Percentiles rank a stretch among this genome's conserved stretches.
Conservation (phyloP, 1,284 basidiomycete species). For the Singerocomus inundabilis region DNA sequence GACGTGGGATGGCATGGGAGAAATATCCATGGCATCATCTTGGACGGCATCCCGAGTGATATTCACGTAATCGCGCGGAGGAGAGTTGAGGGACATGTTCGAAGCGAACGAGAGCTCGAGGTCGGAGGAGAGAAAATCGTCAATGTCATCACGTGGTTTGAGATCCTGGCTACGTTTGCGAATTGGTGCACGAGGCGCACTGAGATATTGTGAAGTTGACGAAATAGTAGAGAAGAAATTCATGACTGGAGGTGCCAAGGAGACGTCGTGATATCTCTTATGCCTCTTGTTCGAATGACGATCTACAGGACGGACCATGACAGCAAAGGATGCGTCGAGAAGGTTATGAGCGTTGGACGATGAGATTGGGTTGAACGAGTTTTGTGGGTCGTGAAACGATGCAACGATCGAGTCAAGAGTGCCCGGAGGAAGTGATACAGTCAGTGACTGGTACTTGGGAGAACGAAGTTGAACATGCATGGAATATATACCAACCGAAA, state of each 20-base stretch:
- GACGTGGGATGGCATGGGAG: conserved; percentile 53
- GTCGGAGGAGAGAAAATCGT: conserved; percentile 68
- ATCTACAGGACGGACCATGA: conserved; percentile 30
- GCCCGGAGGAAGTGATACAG: conserved; percentile 8
- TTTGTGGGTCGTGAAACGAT: background rate
- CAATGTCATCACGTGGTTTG: conserved; percentile 49
- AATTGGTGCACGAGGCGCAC: conserved; percentile 48
- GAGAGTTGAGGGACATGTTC: conserved; percentile 73
- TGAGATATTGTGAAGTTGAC: conserved; percentile 46
- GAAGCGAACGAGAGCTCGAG: conserved; percentile 79
- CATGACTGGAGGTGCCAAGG: conserved; percentile 41
- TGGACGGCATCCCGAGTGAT: conserved; percentile 47
- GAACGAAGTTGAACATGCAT: conserved; percentile 14
- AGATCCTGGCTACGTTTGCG: conserved; percentile 47
- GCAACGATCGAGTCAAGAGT: background rate
- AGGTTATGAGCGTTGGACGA: conserved; percentile 8
- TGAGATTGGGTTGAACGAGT: conserved; percentile 9
- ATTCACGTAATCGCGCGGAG: conserved; percentile 45
- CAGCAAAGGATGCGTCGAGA: conserved; percentile 3
- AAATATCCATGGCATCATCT: conserved; percentile 74
- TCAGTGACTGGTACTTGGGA: conserved; percentile 17
- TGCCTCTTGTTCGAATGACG: conserved; percentile 42
- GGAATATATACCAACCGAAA: conserved; percentile 33
- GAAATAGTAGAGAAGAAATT: conserved; percentile 44
- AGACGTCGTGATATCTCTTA: conserved; percentile 39